Percentiles rank a stretch among this genome's conserved stretches.
Conservation (phyloP, 2,329 filamentous ascomycete species). For the Scytalidium lignicola region DNA sequence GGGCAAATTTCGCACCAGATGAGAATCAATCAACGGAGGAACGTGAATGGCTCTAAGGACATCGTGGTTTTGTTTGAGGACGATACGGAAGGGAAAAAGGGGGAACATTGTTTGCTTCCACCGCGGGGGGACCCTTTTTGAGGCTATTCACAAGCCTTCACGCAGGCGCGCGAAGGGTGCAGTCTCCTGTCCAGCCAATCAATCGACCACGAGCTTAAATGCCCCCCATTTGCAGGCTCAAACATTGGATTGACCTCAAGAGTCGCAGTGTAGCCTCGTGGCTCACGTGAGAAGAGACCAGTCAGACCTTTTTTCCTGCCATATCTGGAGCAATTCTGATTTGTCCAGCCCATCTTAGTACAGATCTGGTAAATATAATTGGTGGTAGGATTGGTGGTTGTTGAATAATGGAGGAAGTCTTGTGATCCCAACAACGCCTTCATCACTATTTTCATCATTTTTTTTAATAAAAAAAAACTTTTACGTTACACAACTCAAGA, state of each 20-base stretch:
- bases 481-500: too few relatives aligned
- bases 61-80: neutral
- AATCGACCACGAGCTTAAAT: neutral
- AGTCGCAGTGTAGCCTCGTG: neutral
- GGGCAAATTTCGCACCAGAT: neutral
- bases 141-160: neutral
- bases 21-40: neutral
- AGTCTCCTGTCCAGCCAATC: neutral
- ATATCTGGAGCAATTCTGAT: too few relatives aligned
- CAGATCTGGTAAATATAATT: too few relatives aligned
- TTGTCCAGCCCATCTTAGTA: too few relatives aligned
- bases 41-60: neutral
- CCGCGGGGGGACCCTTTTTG: too few relatives aligned
- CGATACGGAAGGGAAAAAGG: too few relatives aligned
- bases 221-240: neutral
- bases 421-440: too few relatives aligned
- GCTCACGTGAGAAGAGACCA: neutral
- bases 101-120: too few relatives aligned
- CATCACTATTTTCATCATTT: too few relatives aligned
- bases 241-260: neutral
- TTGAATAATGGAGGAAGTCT: too few relatives aligned
- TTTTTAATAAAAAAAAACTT: too few relatives aligned
- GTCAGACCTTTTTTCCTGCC: neutral
- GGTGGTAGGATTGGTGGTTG: too few relatives aligned
- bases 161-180: neutral